A percentile compares a stretch with the other conserved stretches of the same genome.
Evolutionary conservation across 495 filamentous ascomycete species (phyloP).

Genomic region (Amphirosellinia nigrospora): DNA sequence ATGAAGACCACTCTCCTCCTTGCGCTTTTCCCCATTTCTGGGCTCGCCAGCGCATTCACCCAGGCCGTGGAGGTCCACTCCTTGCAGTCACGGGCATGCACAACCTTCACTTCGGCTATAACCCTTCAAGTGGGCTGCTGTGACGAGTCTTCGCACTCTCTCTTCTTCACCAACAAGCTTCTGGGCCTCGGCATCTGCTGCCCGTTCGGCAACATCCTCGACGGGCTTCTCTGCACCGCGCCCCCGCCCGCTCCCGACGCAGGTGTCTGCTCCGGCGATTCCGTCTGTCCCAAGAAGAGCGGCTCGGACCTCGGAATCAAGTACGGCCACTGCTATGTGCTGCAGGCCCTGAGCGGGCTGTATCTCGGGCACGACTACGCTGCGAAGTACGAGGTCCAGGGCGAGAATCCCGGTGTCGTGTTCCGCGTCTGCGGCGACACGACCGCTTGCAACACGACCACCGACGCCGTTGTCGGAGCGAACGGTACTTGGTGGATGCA

Average conservation of each 20-base stretch:
- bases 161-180: conserved; percentile 8
- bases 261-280: not conserved
- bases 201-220: not conserved
- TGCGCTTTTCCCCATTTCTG: conserved; percentile 1
- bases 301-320: not conserved
- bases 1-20: not conserved
- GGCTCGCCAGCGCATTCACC: not conserved
- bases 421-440: conserved; percentile 12
- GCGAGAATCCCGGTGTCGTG: conserved; percentile 5
- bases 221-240: not conserved
- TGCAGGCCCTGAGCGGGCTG: not conserved
- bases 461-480: not conserved
- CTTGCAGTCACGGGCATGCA: not conserved
- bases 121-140: not conserved
- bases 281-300: not conserved
- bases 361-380: conserved; percentile 9
- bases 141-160: not conserved
- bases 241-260: not conserved
- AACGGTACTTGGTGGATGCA: conserved; percentile 13
- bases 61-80: not conserved
- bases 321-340: conserved; percentile 4
- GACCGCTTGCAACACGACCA: not conserved
- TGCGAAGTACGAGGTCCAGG: not conserved
- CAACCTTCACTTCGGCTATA: not conserved
- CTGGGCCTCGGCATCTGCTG: conserved; percentile 5